Base-by-base conservation (phyloP, 2,329 filamentous ascomycete genomes). In the Aspergillus calidoustus region DNA sequence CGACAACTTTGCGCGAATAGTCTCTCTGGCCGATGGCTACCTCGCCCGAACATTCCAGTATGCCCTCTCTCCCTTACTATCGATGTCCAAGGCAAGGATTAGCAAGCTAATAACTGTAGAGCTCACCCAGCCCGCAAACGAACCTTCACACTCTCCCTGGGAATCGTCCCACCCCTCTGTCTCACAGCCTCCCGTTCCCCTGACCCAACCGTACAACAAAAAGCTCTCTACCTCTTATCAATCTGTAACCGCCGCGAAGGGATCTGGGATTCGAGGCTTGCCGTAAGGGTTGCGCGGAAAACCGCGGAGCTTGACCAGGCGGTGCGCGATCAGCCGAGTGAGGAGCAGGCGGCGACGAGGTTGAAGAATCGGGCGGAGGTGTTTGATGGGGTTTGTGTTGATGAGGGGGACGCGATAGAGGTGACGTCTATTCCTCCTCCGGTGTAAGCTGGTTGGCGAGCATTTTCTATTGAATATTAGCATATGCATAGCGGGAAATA, bases 201-300 rank as follows among this genome's bases (percentile, higher is more conserved):
- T 3, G 46, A 64, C 22, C 59, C 54, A 2, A 19, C 30, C 7
- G 51, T 64, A 17, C 58, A 56, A 6, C 54, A 56, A 50, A 56
- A 56, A 28, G 62, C 62, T 3, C 50, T 64, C 13, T 25, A 55
- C 9, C 28, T 61, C 17, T 30, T 64, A 7, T 31, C 44, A 4
- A 34, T 55, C 15, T 64, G 62, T 52, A 60, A 60, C 25, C 62
- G 62, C 1, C 62, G 62, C 34, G 62, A 64, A n/a, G 62, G 62
- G 5, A 55, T 64, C 28, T 61, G 62, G 62, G 62, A 64, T n/a
- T 61, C 62, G 4, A 54, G 52, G 4, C 50, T 59, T 4, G 51
- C 51, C 2, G 47, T 49, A 11, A 46, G 50, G 17, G 49, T 62
- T n/a, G 60, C 60, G 44, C 23, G 51, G 8, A 38, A 47, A 34